These are phyloP conservation scores for Paraurostyla sp. DNA, from an alignment of 73 alveolate genomes.

Conservation along the genomic window DNA sequence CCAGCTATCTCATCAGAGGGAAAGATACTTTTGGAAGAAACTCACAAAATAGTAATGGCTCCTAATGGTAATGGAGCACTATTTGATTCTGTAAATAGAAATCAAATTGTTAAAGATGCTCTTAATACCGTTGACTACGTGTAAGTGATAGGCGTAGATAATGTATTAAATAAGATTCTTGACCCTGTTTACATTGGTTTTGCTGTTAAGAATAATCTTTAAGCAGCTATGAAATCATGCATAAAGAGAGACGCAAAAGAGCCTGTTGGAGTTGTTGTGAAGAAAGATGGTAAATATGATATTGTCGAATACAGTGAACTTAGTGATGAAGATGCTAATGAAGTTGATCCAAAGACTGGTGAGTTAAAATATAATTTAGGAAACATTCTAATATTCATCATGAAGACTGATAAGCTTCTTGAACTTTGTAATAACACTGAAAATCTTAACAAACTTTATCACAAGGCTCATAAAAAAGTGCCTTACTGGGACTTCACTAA, in stretches of 20 bases:
- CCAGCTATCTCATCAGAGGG: constrained; percentile 84
- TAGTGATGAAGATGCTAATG: constrained; percentile 54
- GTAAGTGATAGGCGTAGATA: constrained; percentile 88
- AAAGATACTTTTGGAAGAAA: constrained; percentile 74
- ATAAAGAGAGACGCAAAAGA: constrained; percentile 72
- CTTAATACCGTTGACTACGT: constrained; percentile 77
- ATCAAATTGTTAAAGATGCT: constrained; percentile 56
- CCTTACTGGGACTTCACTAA: constrained; percentile 67
- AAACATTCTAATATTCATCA: constrained; percentile 78
- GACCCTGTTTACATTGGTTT: constrained; percentile 88
- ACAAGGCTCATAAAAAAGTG: constrained; percentile 84
- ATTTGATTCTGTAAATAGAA: constrained; percentile 72
- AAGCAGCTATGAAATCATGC: constrained; percentile 74
- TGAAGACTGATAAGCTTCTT: constrained; percentile 62
- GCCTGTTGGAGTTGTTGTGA: constrained; percentile 81
- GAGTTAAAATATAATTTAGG: constrained; percentile 77
- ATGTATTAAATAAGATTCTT: constrained; percentile 76
- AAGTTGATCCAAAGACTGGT: constrained; percentile 58
- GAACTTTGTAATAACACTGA: constrained; percentile 66
- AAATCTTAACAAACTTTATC: constrained; percentile 71
- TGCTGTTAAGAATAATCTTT: constrained; percentile 58
- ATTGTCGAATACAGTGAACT: constrained; percentile 86
- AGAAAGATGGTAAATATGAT: constrained; percentile 69
- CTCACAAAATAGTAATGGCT: constrained; percentile 53
- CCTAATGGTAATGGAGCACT: constrained; percentile 93